Evolutionary conservation across 2,329 filamentous ascomycete genomes (phyloP).

Genomic region (Verticillium zaregamsianum): DNA sequence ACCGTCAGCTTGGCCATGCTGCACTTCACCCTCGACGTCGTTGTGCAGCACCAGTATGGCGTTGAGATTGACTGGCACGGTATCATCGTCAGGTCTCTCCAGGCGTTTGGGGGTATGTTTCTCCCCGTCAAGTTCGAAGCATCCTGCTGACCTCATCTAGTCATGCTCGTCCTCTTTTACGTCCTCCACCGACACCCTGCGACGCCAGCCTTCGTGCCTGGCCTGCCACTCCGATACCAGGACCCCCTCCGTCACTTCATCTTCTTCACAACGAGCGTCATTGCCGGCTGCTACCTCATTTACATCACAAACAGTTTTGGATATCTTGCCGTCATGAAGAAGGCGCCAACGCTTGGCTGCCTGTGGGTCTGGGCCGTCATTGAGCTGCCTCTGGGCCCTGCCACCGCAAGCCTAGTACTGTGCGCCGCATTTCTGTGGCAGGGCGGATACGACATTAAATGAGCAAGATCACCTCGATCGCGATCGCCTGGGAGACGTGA

Average conservation of each 20-base stretch:
- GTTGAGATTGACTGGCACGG: constrained; percentile 57
- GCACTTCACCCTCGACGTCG: constrained; percentile 70
- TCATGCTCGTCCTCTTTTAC: constrained; percentile 53
- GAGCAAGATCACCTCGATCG: constrained; percentile 5
- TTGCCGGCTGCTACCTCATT: constrained; percentile 73
- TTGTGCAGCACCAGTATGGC: constrained; percentile 77
- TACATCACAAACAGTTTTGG: constrained; percentile 73
- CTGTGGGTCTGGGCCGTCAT: constrained; percentile 92
- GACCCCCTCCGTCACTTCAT: constrained; percentile 48
- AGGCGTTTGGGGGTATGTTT: constrained; percentile 47
- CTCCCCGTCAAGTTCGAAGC: not conserved
- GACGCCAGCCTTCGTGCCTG: constrained; percentile 44
- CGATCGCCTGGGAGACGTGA: constrained; percentile 2
- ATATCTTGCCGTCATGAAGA: constrained; percentile 89
- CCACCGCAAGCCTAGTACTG: constrained; percentile 48
- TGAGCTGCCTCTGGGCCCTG: constrained; percentile 71
- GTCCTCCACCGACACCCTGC: constrained; percentile 50
- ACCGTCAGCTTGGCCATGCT: constrained; percentile 62
- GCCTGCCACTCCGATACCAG: constrained; percentile 42
- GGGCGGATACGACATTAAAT: constrained; percentile 44
- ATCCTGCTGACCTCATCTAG: constrained; percentile 26
- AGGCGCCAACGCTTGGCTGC: constrained; percentile 80
- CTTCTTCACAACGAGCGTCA: constrained; percentile 60
- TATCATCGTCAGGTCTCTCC: constrained; percentile 47
- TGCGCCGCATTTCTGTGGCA: constrained; percentile 42